Base-by-base conservation (phyloP, 148 eudicot genomes). In the Bassia scoparia region DNA sequence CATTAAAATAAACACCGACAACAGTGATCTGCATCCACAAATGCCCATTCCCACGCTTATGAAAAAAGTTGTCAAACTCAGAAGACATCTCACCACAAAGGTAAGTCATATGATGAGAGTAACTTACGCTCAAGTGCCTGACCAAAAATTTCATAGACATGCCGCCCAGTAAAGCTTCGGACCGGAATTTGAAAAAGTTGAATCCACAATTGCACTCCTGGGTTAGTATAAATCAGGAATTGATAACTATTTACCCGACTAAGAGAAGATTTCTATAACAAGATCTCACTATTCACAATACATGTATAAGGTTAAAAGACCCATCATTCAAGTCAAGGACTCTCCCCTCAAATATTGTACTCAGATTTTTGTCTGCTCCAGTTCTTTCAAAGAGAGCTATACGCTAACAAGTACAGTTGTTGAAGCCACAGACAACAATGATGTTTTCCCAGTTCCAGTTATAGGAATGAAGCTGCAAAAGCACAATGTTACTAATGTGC, bases 301-400 rank as follows among this genome's bases (percentile, higher is more conserved):
- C 61, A 75, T 31, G 56, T 5, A 1, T 43, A 68, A 34, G 65
- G 43, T 64, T 77, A 78, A 11, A 33, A 30, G 85, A 94, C 98
- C 98, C 98, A 55, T 94, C 98, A 86, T 94, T 94, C 98, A 94
- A n/a, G n/a, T 94, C 82, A 94, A n/a, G 52, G 98, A 94, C 66
- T 94, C 98, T n/a, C 76, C n/a, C 97, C 84, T 94, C 98, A 76
- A 94, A 86, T 74, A 94, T 89, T 31, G 98, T 94, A 77, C 84
- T 89, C 83, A 94, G 62, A 78, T 94, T 94, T 83, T 94, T 94
- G 89, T 97, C 89, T 65, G 98, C 97, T 74, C 98, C 98, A 80
- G 91, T 97, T 62, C 91, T 97, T 80, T 91, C 91, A 77, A 94
- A 80, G 66, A 91, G 89, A 69, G 97, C 98, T 21, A 94, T 77